Evolutionary conservation across 1,139 yeast genomes (phyloP).

Genomic region (Pichia sp.): DNA sequence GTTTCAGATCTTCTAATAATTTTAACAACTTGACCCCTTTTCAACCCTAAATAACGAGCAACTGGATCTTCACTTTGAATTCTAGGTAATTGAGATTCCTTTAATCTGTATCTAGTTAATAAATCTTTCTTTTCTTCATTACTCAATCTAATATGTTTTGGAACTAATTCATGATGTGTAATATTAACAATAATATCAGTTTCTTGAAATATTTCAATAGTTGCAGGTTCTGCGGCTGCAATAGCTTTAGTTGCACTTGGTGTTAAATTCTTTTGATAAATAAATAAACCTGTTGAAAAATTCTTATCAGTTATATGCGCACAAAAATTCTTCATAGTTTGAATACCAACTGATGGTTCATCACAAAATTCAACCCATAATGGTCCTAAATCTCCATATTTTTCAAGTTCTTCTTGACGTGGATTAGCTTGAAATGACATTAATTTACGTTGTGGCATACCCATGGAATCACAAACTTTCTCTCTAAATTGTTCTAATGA

Average conservation of each 20-base stretch:
- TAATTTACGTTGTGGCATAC: conserved; percentile 76
- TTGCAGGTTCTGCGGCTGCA: conserved; percentile 97
- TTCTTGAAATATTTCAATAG: conserved; percentile 94
- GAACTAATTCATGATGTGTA: conserved; percentile 96
- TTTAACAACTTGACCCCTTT: conserved; percentile 95
- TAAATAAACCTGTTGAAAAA: conserved; percentile 87
- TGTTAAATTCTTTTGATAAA: conserved; percentile 82
- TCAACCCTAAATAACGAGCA: conserved; percentile 89
- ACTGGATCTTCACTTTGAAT: conserved; percentile 98
- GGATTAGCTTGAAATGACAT: conserved; percentile 97
- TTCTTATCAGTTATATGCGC: conserved; percentile 91
- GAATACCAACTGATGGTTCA: conserved; percentile 91
- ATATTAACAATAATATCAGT: conserved; percentile 90
- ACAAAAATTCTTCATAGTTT: conserved; percentile 96
- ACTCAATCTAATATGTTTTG: conserved; percentile 82
- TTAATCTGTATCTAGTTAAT: conserved; percentile 83
- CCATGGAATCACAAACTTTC: conserved; percentile 85
- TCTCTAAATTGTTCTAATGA: conserved; percentile 83
- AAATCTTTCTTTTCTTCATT: conserved; percentile 82
- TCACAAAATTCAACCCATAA: conserved; percentile 98
- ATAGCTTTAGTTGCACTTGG: conserved; percentile 95
- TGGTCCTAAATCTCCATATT: conserved; percentile 84
- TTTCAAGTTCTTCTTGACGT: conserved; percentile 71
- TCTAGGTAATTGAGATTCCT: conserved; percentile 94
- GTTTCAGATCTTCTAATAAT: conserved; percentile 96